Evolutionary conservation across 306 rosid species (phyloP).

Genomic region (Lupinus albus): DNA sequence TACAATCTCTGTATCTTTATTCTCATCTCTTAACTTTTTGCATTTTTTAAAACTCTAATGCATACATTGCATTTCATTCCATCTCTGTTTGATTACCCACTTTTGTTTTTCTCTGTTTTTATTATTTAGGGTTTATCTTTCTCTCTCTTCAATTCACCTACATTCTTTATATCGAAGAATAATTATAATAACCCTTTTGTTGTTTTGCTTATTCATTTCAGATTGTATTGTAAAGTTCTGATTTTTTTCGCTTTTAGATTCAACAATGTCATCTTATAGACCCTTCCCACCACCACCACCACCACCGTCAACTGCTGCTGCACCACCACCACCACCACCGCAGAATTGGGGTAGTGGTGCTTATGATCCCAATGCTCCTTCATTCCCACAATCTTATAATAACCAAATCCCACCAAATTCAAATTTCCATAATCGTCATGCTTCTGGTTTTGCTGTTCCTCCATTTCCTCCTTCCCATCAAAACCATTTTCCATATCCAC

Average conservation of each 20-base stretch:
- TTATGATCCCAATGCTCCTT: conserved; percentile 49
- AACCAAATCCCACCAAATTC: conserved; percentile 58
- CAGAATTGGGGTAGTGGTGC: conserved; percentile 63
- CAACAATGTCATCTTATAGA: conserved; percentile 84
- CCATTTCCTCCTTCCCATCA: conserved; percentile 64
- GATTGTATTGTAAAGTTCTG: background rate
- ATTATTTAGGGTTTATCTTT: conserved; percentile 32
- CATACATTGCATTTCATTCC: background rate
- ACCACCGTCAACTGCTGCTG: conserved; percentile 41
- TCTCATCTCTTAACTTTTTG: background rate
- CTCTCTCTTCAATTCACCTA: background rate
- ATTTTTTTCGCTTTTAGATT: background rate
- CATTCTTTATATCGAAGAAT: conserved; percentile 5
- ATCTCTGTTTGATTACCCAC: background rate
- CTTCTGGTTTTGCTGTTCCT: conserved; percentile 37
- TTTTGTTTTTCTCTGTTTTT: background rate
- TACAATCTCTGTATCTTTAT: background rate
- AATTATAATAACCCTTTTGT: conserved; percentile 13
- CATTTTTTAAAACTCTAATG: background rate
- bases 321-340: conserved; percentile 54
- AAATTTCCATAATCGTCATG: conserved; percentile 43
- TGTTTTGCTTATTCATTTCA: conserved; percentile 4
- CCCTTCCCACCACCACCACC: conserved; percentile 71
- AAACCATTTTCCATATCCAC: conserved; percentile 60
- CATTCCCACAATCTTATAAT: conserved; percentile 61